A percentile compares a stretch with the other conserved stretches of the same genome.
phyloP scores from a whole-genome alignment of 2,329 filamentous ascomycete species.

The Grosmannia clavigera region DNA sequence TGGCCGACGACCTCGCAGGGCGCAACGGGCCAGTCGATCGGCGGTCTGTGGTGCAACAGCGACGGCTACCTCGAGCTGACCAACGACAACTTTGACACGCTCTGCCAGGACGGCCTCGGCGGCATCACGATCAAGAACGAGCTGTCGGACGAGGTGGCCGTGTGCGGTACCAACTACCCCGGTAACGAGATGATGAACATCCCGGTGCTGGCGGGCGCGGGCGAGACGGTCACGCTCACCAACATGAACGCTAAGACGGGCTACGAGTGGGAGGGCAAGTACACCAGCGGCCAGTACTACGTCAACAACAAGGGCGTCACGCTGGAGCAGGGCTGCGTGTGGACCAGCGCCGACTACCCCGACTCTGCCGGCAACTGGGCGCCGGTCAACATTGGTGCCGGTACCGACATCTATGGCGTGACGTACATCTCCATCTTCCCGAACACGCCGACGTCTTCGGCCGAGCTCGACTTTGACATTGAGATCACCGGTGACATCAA shows the following conservation, averaged over 20 bases:
- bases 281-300: conserved; percentile 91
- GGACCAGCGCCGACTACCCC: conserved; percentile 41
- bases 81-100: conserved; percentile 49
- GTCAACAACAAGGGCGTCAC: conserved; percentile 70
- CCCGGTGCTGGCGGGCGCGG: conserved; percentile 52
- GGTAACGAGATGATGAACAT: conserved; percentile 83
- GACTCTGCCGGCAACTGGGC: conserved; percentile 70
- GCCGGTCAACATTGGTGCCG: conserved; percentile 74
- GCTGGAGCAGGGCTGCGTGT: conserved; percentile 60
- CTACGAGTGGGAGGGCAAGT: conserved; percentile 63
- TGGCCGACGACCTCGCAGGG: conserved; percentile 70
- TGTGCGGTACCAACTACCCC: conserved; percentile 95
- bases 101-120: conserved; percentile 64
- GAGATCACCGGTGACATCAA: conserved; percentile 55
- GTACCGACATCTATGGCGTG: conserved; percentile 47
- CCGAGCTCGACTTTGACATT: conserved; percentile 65
- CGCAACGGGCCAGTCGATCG: conserved; percentile 67
- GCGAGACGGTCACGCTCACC: conserved; percentile 50
- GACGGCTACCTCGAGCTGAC: conserved; percentile 67
- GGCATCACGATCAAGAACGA: conserved; percentile 67
- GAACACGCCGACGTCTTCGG: conserved; percentile 63
- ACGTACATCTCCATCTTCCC: conserved; percentile 79
- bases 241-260: conserved; percentile 62
- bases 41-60: conserved; percentile 69
- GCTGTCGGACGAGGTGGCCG: conserved; percentile 49